Conservation (phyloP, 2,329 filamentous ascomycete species). For the Dactylellina drechsleri region DNA sequence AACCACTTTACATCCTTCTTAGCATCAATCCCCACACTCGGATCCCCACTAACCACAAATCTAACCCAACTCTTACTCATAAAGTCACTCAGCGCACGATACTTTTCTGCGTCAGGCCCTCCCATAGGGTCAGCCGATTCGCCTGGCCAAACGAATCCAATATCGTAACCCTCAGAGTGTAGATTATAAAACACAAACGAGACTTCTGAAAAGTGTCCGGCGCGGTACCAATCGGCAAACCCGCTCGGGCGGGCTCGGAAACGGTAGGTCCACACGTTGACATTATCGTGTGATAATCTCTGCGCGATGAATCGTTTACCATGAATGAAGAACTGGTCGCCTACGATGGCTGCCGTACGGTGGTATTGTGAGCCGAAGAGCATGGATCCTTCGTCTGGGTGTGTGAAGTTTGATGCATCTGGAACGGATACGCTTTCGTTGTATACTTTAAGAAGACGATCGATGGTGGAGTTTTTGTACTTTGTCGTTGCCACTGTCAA, state of each 20-base stretch:
- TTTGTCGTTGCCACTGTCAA: background rate
- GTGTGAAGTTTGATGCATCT: background rate
- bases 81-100: background rate
- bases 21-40: background rate
- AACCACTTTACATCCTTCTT: slow-evolving; percentile 58
- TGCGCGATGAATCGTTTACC: slow-evolving; percentile 68
- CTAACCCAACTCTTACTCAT: slow-evolving; percentile 35
- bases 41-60: slow-evolving; percentile 7
- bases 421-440: slow-evolving; percentile 18
- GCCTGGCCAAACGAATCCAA: background rate
- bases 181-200: slow-evolving; percentile 60
- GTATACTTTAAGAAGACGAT: slow-evolving; percentile 7
- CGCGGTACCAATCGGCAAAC: slow-evolving; percentile 63
- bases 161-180: background rate
- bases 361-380: slow-evolving; percentile 66
- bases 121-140: background rate
- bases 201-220: slow-evolving; percentile 67
- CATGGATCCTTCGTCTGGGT: slow-evolving; percentile 45
- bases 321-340: slow-evolving; percentile 69
- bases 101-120: background rate
- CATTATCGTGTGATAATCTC: slow-evolving; percentile 63
- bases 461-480: background rate
- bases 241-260: slow-evolving; percentile 70
- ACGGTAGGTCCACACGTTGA: slow-evolving; percentile 69
- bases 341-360: slow-evolving; percentile 67